Conservation (phyloP, 177 flowering plant species). For the Telopea speciosissima region DNA sequence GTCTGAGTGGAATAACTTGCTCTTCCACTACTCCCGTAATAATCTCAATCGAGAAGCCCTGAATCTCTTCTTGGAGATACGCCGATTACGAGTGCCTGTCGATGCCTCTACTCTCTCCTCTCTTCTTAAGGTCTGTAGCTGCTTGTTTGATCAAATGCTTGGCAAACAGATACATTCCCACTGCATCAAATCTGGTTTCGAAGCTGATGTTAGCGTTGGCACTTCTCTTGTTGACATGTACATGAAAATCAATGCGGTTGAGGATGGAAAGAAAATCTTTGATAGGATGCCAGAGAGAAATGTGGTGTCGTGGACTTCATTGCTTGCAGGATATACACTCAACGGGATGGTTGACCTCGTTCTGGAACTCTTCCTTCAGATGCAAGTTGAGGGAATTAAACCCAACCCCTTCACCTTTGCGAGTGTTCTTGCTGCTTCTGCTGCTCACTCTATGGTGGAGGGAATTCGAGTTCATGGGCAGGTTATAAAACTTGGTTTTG, state of each 20-base stretch:
- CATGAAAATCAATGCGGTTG: constrained; percentile 44
- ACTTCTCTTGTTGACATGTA: constrained; percentile 82
- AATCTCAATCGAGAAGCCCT: constrained; percentile 44
- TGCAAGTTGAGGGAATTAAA: constrained; percentile 51
- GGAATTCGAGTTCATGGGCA: constrained; percentile 53
- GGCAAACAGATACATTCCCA: constrained; percentile 60
- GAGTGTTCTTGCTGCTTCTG: constrained; percentile 57
- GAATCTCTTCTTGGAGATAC: constrained; percentile 35
- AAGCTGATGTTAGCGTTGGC: constrained; percentile 61
- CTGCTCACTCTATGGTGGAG: constrained; percentile 31
- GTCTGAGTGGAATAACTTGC: constrained; percentile 27
- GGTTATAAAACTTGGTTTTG: constrained; percentile 60
- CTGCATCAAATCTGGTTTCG: constrained; percentile 50
- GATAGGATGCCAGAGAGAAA: constrained; percentile 64
- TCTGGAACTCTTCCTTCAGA: constrained; percentile 33
- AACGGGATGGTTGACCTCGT: constrained; percentile 41
- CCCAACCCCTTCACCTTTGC: constrained; percentile 74
- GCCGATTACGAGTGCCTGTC: constrained; percentile 23
- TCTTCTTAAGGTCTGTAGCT: constrained; percentile 53
- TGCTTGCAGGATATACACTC: constrained; percentile 57
- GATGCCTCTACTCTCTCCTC: constrained; percentile 42
- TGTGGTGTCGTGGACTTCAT: constrained; percentile 86
- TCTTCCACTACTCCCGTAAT: constrained; percentile 46
- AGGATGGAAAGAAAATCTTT: constrained; percentile 50
- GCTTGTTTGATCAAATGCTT: constrained; percentile 29